Percentiles rank a stretch among this genome's conserved stretches.
These are phyloP conservation scores for Bruguiera sexangula DNA, from an alignment of 345 rosid species.

Conservation along the genomic window DNA sequence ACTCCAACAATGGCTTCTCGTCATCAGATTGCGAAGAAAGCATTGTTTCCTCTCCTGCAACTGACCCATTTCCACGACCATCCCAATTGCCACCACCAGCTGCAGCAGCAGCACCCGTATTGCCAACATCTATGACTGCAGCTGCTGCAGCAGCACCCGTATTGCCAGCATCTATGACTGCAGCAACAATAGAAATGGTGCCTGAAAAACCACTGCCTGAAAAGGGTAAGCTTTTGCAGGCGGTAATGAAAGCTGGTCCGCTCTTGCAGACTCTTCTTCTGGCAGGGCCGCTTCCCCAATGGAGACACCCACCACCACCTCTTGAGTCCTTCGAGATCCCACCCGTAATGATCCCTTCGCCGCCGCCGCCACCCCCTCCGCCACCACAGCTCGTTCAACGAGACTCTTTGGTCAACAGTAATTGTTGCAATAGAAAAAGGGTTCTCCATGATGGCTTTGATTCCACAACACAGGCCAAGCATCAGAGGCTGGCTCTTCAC, in stretches of 20 bases:
- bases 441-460: conserved; percentile 50
- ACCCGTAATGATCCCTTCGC: conserved; percentile 66
- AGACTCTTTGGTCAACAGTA: conserved; percentile 35
- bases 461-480: conserved; percentile 54
- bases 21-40: conserved; percentile 90
- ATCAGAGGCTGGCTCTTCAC: conserved; percentile 60
- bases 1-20: conserved; percentile 71
- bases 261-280: conserved; percentile 82
- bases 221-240: conserved; percentile 91
- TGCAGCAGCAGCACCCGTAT: conserved; percentile 3
- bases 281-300: conserved; percentile 94
- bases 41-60: conserved; percentile 69
- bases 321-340: conserved; percentile 90
- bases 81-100: conserved; percentile 3
- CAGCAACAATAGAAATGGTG: conserved; percentile 34
- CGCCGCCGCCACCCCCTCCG: conserved; percentile 45
- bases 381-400: conserved; percentile 40
- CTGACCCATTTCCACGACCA: conserved; percentile 38
- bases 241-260: conserved; percentile 96
- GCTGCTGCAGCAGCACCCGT: conserved; percentile 8
- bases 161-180: conserved; percentile 23
- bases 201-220: conserved; percentile 80
- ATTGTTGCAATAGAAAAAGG: conserved; percentile 53
- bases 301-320: conserved; percentile 97
- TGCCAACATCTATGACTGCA: conserved; percentile 25